These are phyloP conservation scores for Barnettozyma californica DNA, from an alignment of 805 yeast species.

Conservation along the genomic window DNA sequence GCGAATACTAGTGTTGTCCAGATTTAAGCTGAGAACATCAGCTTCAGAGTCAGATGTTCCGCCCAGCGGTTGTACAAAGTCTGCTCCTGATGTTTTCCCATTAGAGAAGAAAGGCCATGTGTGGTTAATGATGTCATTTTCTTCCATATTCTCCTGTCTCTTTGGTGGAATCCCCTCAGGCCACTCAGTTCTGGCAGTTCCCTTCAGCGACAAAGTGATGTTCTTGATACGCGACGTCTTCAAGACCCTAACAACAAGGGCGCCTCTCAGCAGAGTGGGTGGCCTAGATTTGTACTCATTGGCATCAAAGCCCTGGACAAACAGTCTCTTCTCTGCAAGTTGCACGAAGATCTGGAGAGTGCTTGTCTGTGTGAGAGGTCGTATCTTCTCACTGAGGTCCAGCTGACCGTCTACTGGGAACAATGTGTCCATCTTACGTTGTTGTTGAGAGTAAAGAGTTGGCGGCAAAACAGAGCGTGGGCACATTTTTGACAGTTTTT, in stretches of 20 bases:
- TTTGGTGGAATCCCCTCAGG: conserved; percentile 98
- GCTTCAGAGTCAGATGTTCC: background rate
- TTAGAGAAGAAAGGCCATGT: conserved; percentile 82
- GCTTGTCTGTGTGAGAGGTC: conserved; percentile 55
- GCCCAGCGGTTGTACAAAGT: conserved; percentile 21
- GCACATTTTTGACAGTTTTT: background rate
- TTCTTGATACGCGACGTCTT: conserved; percentile 70
- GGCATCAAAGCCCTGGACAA: conserved; percentile 74
- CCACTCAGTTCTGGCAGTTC: conserved; percentile 82
- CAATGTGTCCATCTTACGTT: conserved; percentile 32
- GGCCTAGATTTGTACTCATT: conserved; percentile 60
- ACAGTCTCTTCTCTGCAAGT: conserved; percentile 75
- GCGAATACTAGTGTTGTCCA: conserved; percentile 18
- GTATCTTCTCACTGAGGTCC: conserved; percentile 31
- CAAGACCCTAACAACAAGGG: conserved; percentile 59
- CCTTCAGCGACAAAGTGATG: conserved; percentile 57
- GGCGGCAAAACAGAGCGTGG: background rate
- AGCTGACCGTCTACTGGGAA: conserved; percentile 50
- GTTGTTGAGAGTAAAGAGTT: background rate
- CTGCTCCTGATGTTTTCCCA: conserved; percentile 36
- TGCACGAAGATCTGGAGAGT: conserved; percentile 67
- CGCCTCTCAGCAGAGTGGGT: conserved; percentile 79
- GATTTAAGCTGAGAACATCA: conserved; percentile 12
- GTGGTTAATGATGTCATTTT: conserved; percentile 63
- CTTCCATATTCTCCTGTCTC: conserved; percentile 58